These are phyloP conservation scores for Boletus sensibilis DNA, from an alignment of 768 basidiomycete species.

Conservation along the genomic window DNA sequence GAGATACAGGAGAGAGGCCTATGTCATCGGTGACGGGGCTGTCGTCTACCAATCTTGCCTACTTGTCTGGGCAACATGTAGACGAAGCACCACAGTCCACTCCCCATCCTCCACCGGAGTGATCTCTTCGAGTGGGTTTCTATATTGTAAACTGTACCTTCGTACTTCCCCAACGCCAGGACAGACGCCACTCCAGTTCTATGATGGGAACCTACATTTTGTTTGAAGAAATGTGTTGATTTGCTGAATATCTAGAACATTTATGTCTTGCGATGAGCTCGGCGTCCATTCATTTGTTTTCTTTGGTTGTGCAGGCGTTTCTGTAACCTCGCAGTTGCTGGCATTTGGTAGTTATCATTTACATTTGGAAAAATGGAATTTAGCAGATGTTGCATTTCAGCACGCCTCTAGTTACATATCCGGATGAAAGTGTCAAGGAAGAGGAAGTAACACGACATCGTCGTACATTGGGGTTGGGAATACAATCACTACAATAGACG, in stretches of 20 bases:
- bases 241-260: conserved; percentile 4
- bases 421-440: conserved; percentile 1
- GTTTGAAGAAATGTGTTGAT: neutral
- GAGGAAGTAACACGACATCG: conserved; percentile 3
- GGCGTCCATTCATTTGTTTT: conserved; percentile 6
- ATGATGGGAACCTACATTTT: neutral
- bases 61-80: conserved; percentile 9
- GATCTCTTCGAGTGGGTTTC: neutral
- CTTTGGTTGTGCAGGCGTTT: conserved; percentile 3
- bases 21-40: conserved; percentile 9
- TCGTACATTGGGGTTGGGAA: conserved; percentile 8
- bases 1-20: conserved; percentile 10
- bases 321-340: neutral
- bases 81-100: conserved; percentile 3
- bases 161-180: neutral
- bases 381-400: conserved; percentile 7
- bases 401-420: conserved; percentile 9
- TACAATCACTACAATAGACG: conserved; percentile 19
- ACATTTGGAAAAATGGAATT: neutral
- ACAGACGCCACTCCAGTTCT: neutral
- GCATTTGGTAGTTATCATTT: neutral
- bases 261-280: conserved; percentile 2
- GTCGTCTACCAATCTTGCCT: conserved; percentile 10
- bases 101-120: conserved; percentile 14
- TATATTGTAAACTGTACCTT: conserved; percentile 1